Evolutionary conservation across 2,329 filamentous ascomycete species (phyloP).

Genomic region (Drechslerella dactyloides): DNA sequence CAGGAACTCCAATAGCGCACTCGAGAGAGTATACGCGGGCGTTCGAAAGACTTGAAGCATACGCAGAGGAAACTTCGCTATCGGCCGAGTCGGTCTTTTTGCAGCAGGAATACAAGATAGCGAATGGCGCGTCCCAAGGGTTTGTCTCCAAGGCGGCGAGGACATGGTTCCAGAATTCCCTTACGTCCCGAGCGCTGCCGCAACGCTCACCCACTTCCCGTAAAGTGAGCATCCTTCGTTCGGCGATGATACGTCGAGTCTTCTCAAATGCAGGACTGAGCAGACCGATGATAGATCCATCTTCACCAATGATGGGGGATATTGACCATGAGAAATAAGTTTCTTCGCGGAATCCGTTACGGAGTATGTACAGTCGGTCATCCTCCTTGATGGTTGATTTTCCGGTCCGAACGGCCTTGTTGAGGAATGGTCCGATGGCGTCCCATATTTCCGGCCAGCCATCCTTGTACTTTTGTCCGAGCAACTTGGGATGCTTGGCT

Average conservation of each 20-base stretch:
- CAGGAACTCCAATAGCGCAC: slow-evolving; percentile 72
- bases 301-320: slow-evolving; percentile 52
- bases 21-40: slow-evolving; percentile 73
- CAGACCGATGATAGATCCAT: slow-evolving; percentile 52
- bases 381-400: slow-evolving; percentile 83
- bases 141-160: slow-evolving; percentile 53
- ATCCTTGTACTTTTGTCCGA: slow-evolving; percentile 71
- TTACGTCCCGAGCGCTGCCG: slow-evolving; percentile 62
- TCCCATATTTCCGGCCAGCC: slow-evolving; percentile 79
- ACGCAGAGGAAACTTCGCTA: slow-evolving; percentile 73
- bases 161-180: slow-evolving; percentile 52
- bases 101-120: slow-evolving; percentile 52
- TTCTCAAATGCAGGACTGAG: slow-evolving; percentile 54
- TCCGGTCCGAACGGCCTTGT: slow-evolving; percentile 70
- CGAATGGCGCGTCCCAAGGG: slow-evolving; percentile 53
- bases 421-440: slow-evolving; percentile 72
- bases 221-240: slow-evolving; percentile 53
- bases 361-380: slow-evolving; percentile 74
- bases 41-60: slow-evolving; percentile 69
- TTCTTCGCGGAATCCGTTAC: slow-evolving; percentile 62
- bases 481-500: slow-evolving; percentile 75
- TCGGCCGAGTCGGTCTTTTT: slow-evolving; percentile 67
- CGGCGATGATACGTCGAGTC: slow-evolving; percentile 52
- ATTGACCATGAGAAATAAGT: slow-evolving; percentile 54
- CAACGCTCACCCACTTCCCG: slow-evolving; percentile 59